Evolutionary conservation across 2,329 filamentous ascomycete species (phyloP).

Genomic region (Didymellaceae sp.): DNA sequence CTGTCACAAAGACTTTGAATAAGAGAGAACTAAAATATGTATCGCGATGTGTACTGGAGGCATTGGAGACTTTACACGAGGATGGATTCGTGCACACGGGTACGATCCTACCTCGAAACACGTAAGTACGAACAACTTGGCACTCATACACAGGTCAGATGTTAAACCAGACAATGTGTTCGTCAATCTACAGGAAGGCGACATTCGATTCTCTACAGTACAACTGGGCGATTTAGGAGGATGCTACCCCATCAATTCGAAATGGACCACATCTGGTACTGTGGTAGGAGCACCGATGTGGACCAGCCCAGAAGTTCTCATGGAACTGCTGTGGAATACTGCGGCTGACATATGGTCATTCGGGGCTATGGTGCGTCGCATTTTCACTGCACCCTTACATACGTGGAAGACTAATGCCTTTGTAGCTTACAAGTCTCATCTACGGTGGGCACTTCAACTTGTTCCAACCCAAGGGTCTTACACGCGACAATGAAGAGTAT

Average conservation of each 20-base stretch:
- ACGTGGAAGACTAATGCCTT: constrained; percentile 8
- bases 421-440: constrained; percentile 38
- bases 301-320: constrained; percentile 46
- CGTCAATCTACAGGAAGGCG: constrained; percentile 40
- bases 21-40: constrained; percentile 29
- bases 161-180: constrained; percentile 50
- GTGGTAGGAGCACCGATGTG: constrained; percentile 48
- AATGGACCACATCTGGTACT: constrained; percentile 31
- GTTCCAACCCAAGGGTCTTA: constrained; percentile 30
- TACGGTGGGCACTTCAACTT: constrained; percentile 35
- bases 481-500: constrained; percentile 32
- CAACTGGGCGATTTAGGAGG: constrained; percentile 45
- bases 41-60: constrained; percentile 28
- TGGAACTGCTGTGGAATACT: constrained; percentile 42
- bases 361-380: constrained; percentile 42
- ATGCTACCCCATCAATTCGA: constrained; percentile 29
- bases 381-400: constrained; percentile 2
- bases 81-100: constrained; percentile 37
- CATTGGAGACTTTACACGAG: constrained; percentile 33
- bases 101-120: constrained; percentile 4
- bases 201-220: constrained; percentile 43
- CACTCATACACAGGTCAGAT: constrained; percentile 19
- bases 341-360: constrained; percentile 53
- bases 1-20: constrained; percentile 21
- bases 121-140: neutral